Percentiles rank a stretch among this genome's conserved stretches.
Evolutionary conservation across 371 early-diverging fungal genomes (phyloP).

Genomic region (Mortierella sp.): DNA sequence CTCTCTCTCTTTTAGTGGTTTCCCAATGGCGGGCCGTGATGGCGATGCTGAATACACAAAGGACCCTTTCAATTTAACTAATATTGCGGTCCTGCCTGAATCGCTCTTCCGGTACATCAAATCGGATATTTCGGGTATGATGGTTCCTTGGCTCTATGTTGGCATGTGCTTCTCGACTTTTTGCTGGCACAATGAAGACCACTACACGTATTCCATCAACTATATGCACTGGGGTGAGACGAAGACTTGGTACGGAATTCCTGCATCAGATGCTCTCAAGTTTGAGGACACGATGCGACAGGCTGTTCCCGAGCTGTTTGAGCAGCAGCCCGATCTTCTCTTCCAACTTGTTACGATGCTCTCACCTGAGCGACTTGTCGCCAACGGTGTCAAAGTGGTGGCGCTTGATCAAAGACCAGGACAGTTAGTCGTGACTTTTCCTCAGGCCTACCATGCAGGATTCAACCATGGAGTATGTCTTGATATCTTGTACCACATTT

Average conservation of each 20-base stretch:
- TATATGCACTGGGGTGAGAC: conserved; percentile 97
- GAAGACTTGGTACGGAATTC: conserved; percentile 98
- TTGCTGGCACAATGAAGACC: conserved; percentile 99
- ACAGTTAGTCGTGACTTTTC: conserved; percentile 96
- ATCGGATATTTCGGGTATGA: conserved; percentile 94
- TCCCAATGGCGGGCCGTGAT: conserved; percentile 70
- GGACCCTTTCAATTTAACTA: conserved; percentile 90
- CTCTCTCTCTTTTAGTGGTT: conserved; percentile 64
- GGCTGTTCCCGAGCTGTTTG: conserved; percentile 89
- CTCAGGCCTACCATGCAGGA: conserved; percentile 95
- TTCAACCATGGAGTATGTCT: conserved; percentile 92
- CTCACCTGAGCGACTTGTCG: conserved; percentile 79
- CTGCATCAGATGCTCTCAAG: conserved; percentile 78
- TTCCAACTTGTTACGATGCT: conserved; percentile 94
- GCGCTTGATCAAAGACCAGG: conserved; percentile 92
- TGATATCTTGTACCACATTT: background rate
- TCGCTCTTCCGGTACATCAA: conserved; percentile 91
- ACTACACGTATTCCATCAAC: conserved; percentile 95
- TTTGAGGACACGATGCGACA: conserved; percentile 89
- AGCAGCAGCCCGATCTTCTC: conserved; percentile 90
- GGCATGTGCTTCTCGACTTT: conserved; percentile 97
- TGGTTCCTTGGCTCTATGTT: conserved; percentile 96
- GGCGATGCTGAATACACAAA: conserved; percentile 68
- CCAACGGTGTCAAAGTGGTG: conserved; percentile 81
- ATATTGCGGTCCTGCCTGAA: conserved; percentile 80